Evolutionary conservation across 1,284 basidiomycete species (phyloP).

Genomic region (Taiwanofungus camphoratus): DNA sequence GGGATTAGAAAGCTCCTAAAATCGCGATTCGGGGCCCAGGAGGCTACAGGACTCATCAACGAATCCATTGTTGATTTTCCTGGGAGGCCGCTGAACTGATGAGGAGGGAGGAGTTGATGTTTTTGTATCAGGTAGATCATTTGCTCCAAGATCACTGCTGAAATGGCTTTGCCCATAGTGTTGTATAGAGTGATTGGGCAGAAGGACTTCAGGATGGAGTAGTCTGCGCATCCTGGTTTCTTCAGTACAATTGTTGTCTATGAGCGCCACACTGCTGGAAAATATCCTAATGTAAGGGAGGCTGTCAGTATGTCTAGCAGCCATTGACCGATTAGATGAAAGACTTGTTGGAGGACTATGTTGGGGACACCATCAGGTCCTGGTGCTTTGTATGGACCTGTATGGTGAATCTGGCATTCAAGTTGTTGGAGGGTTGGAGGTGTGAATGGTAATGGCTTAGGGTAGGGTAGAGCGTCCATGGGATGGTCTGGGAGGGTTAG

Average conservation of each 20-base stretch:
- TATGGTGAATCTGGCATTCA: neutral
- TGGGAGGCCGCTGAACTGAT: constrained; percentile 30
- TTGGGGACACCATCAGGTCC: constrained; percentile 30
- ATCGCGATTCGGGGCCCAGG: too few relatives aligned
- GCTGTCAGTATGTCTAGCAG: constrained; percentile 10
- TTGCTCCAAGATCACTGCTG: constrained; percentile 17
- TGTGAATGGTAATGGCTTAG: neutral
- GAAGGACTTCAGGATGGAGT: constrained; percentile 28
- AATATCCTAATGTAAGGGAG: neutral
- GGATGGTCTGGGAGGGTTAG: neutral
- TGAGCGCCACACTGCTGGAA: constrained; percentile 10
- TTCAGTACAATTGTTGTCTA: constrained; percentile 28
- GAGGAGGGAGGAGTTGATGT: constrained; percentile 18
- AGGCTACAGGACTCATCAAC: too few relatives aligned
- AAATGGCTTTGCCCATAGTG: constrained; percentile 28
- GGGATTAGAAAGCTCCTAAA: too few relatives aligned
- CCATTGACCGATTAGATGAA: constrained; percentile 19
- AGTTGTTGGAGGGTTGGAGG: neutral
- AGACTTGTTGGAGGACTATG: constrained; percentile 22
- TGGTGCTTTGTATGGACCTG: constrained; percentile 28
- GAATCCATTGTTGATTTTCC: constrained; percentile 31
- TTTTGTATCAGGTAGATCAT: constrained; percentile 16
- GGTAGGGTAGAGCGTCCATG: neutral
- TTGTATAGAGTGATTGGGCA: constrained; percentile 33
- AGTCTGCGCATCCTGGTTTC: constrained; percentile 32